Conservation (phyloP, 1,139 yeast species). For the Scheffersomyces illinoinensis region DNA sequence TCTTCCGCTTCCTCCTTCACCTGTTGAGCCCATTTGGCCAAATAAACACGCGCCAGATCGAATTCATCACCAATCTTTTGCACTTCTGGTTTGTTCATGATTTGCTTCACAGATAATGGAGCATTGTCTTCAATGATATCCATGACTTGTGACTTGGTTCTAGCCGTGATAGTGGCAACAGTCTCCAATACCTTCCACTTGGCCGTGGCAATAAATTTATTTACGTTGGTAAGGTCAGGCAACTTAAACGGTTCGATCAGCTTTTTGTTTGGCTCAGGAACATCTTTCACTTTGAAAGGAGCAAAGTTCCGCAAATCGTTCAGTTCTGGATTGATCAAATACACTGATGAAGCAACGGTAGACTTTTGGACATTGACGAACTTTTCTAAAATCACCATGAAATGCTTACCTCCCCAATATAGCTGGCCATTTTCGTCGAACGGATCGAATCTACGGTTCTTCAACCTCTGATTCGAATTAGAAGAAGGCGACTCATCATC, state of each 20-base stretch:
- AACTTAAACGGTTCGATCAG: conserved; percentile 22
- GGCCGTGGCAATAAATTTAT: conserved; percentile 59
- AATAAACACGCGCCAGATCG: conserved; percentile 85
- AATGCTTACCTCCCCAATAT: conserved; percentile 92
- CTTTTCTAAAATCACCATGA: conserved; percentile 54
- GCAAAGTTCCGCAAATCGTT: conserved; percentile 78
- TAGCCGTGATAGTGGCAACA: conserved; percentile 77
- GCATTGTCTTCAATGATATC: conserved; percentile 65
- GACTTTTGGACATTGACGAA: conserved; percentile 68
- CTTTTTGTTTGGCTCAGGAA: conserved; percentile 11
- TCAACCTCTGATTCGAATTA: conserved; percentile 53
- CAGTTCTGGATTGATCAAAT: conserved; percentile 75
- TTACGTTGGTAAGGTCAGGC: conserved; percentile 33
- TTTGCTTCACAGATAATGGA: conserved; percentile 62
- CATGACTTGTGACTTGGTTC: conserved; percentile 60
- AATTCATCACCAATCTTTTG: conserved; percentile 82
- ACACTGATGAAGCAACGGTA: conserved; percentile 68
- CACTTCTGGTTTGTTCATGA: conserved; percentile 79
- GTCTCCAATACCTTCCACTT: conserved; percentile 87
- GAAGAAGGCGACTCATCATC: conserved; percentile 86
- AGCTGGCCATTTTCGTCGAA: conserved; percentile 63
- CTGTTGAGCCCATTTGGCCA: conserved; percentile 97
- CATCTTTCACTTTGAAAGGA: conserved; percentile 47
- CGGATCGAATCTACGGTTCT: conserved; percentile 71
- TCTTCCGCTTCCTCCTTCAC: conserved; percentile 91